Percentiles rank a stretch among this genome's conserved stretches.
Conservation (phyloP, 257 asterid genomes). For the Gardenia jasminoides region DNA sequence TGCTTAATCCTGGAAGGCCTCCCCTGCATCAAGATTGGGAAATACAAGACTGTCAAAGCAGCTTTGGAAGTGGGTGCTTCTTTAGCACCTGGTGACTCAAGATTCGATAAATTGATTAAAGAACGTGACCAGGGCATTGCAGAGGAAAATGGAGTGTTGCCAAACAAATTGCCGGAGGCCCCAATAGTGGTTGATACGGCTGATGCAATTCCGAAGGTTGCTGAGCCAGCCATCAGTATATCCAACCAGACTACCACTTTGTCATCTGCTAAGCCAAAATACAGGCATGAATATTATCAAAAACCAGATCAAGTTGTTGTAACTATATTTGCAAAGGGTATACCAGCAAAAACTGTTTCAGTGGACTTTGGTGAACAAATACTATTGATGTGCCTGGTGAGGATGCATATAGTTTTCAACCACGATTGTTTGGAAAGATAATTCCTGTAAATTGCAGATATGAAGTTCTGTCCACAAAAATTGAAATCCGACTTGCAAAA, state of each 20-base stretch:
- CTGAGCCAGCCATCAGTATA: constrained; percentile 33
- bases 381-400: constrained; percentile 80
- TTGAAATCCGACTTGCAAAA: constrained; percentile 90
- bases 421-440: constrained; percentile 92
- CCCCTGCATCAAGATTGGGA: constrained; percentile 92
- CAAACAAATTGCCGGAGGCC: constrained; percentile 32
- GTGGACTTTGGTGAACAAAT: constrained; percentile 96
- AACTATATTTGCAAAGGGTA: constrained; percentile 85
- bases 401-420: constrained; percentile 75
- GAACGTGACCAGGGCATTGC: constrained; percentile 71
- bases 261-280: constrained; percentile 55
- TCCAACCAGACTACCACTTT: constrained; percentile 35
- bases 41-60: constrained; percentile 84
- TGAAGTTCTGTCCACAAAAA: constrained; percentile 75
- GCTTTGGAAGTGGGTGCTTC: constrained; percentile 80
- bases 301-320: constrained; percentile 94
- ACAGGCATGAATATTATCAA: constrained; percentile 91
- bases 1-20: too few relatives aligned
- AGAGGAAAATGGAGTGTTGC: constrained; percentile 70
- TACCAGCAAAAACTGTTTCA: constrained; percentile 53
- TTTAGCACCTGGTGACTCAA: constrained; percentile 70
- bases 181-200: constrained; percentile 22
- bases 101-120: constrained; percentile 67
- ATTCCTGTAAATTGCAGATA: constrained; percentile 70
- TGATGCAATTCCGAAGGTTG: constrained; percentile 26